These are phyloP conservation scores for Cerioporus squamosus DNA, from an alignment of 1,284 basidiomycete genomes.

Conservation along the genomic window DNA sequence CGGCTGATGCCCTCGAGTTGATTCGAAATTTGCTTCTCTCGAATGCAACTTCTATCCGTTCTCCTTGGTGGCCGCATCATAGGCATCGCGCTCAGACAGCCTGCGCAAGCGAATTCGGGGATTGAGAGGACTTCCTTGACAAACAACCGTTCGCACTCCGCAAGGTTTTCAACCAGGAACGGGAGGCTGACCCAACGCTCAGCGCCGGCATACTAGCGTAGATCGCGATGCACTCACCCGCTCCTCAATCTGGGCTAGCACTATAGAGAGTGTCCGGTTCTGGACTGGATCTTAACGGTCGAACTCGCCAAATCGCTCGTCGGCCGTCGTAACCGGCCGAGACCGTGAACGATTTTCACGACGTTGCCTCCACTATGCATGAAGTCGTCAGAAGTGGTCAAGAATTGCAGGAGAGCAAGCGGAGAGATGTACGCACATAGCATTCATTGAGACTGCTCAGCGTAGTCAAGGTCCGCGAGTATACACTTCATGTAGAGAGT, in stretches of 20 bases:
- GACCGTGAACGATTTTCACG: too few relatives aligned
- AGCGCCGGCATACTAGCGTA: background rate
- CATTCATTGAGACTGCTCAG: too few relatives aligned
- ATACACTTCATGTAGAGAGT: too few relatives aligned
- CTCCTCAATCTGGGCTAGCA: slow-evolving; percentile 88
- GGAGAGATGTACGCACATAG: too few relatives aligned
- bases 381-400: too few relatives aligned
- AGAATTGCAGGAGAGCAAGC: too few relatives aligned
- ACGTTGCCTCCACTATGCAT: too few relatives aligned
- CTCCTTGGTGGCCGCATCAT: slow-evolving; percentile 53
- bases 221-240: slow-evolving; percentile 56
- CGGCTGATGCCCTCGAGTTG: slow-evolving; percentile 87
- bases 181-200: slow-evolving; percentile 70
- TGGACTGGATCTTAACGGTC: too few relatives aligned
- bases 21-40: slow-evolving; percentile 74
- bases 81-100: slow-evolving; percentile 73
- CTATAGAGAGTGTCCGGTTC: slow-evolving; percentile 71
- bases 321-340: too few relatives aligned
- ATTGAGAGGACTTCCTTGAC: slow-evolving; percentile 69
- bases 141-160: slow-evolving; percentile 83
- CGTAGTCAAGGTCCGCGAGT: too few relatives aligned
- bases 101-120: slow-evolving; percentile 79
- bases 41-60: slow-evolving; percentile 62
- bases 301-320: too few relatives aligned
- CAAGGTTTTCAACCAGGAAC: slow-evolving; percentile 82